phyloP scores from a whole-genome alignment of 345 rosid genomes.

The Nasturtium officinale region DNA sequence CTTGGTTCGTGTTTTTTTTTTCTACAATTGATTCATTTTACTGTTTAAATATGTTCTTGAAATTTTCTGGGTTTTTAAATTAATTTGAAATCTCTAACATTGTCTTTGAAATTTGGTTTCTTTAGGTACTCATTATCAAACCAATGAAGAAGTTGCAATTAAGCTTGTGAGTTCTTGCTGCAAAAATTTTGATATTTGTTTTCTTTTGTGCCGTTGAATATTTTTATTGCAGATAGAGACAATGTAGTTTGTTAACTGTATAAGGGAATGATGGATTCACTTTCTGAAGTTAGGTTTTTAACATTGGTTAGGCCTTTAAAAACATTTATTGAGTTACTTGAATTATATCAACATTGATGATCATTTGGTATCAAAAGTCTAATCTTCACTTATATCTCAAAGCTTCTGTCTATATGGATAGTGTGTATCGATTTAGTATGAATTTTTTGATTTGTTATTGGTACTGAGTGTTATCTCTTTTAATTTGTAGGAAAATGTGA shows the following conservation, averaged over 20 bases:
- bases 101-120: constrained; percentile 16
- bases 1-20: constrained; percentile 57
- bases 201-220: not conserved
- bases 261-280: constrained; percentile 46
- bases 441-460: not conserved
- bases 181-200: not conserved
- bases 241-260: constrained; percentile 23
- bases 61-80: not conserved
- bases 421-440: not conserved
- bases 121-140: constrained; percentile 79
- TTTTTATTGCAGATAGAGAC: constrained; percentile 19
- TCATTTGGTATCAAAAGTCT: not conserved
- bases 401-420: constrained; percentile 1
- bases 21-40: not conserved
- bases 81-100: not conserved
- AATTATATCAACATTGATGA: constrained; percentile 4
- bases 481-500: constrained; percentile 68
- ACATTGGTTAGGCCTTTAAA: not conserved
- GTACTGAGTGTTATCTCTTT: not conserved
- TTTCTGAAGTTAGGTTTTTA: constrained; percentile 51
- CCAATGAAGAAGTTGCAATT: constrained; percentile 93
- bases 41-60: not conserved
- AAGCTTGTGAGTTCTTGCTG: constrained; percentile 75
- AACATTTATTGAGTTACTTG: constrained; percentile 30
- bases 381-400: not conserved